Base-by-base conservation (phyloP, 768 basidiomycete genomes). In the Hemileccinum rubropunctum region DNA sequence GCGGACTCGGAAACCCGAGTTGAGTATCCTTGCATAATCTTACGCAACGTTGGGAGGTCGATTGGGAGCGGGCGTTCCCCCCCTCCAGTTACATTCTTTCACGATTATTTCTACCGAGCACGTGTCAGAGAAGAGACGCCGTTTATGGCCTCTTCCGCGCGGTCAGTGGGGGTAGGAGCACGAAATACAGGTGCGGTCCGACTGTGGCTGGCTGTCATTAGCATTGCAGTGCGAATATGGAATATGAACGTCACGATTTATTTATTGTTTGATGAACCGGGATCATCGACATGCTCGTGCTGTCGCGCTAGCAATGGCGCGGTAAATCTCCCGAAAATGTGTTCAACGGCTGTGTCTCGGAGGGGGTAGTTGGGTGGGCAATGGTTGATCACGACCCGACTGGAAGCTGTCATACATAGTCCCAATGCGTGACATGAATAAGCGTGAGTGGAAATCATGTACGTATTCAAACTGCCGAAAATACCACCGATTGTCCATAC, bases 401-500 rank as follows among this genome's bases (percentile, higher is more conserved):
- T 40, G 27, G 46, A 35, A 28, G 36, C 42, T 35, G 49, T 44
- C 54, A 23, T 27, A 30, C 28, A 4, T 38, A 20, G 33, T 41
- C 27, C 30, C 48, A 26, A 27, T 41, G 30, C 41, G 37, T 47
- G n/a, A 42, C 17, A 42, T 43, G 43, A 32, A 45, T 15, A 36
- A 39, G 40, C 46, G 23, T 45, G 46, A 40, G 18, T 35, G 42
- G 28, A 42, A 32, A 37, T 18, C 18, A 23, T 6, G 15, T 26
- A 46, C 45, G 30, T 36, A 17, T 38, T 37, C 37, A 42, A 43
- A 30, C 35, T 36, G 50, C 49, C 52, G 49, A 47, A 10, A 59
- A 61, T 54, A 42, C 54, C 13, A 51, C 61, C 61, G 58, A 48
- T 37, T 27, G 41, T 42, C 28, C 48, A 47, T 51, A 30, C 46